A percentile compares a stretch with the other conserved stretches of the same genome.
These are phyloP conservation scores for Mucuna pruriens DNA, from an alignment of 306 rosid species.

Conservation along the genomic window DNA sequence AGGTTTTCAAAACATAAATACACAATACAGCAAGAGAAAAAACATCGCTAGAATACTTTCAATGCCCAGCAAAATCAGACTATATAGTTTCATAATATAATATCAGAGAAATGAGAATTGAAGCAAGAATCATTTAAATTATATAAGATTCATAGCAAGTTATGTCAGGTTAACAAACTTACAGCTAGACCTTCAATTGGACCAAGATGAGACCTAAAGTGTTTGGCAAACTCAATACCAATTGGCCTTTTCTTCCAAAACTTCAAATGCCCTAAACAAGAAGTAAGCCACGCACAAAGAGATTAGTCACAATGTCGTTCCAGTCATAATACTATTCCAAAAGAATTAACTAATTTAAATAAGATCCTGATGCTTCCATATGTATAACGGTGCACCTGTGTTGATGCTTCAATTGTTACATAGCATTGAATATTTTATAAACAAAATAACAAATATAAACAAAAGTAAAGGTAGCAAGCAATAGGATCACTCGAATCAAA, in stretches of 20 bases:
- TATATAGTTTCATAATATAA: background rate
- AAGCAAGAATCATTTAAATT: slow-evolving; percentile 34
- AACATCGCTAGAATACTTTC: background rate
- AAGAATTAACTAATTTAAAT: slow-evolving; percentile 8
- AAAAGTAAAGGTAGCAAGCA: background rate
- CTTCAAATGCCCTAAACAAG: slow-evolving; percentile 81
- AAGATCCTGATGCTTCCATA: background rate
- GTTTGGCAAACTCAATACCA: slow-evolving; percentile 96
- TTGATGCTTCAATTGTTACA: background rate
- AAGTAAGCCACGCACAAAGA: slow-evolving; percentile 20
- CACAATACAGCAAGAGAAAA: slow-evolving; percentile 1
- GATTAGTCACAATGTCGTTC: background rate
- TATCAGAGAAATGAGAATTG: slow-evolving; percentile 3
- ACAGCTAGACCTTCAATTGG: slow-evolving; percentile 96
- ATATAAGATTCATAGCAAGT: background rate
- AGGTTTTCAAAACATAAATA: slow-evolving; percentile 19
- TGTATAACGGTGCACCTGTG: background rate
- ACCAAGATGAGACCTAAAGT: slow-evolving; percentile 95
- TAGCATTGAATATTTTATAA: background rate
- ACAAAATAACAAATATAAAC: background rate
- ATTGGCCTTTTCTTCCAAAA: slow-evolving; percentile 95
- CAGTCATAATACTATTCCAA: background rate
- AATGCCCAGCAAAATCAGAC: background rate
- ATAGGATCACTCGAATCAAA: slow-evolving; percentile 10
- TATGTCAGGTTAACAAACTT: slow-evolving; percentile 49